Conservation (phyloP, 352 stramenopile genomes). For the Pythium pyrilobum region DNA sequence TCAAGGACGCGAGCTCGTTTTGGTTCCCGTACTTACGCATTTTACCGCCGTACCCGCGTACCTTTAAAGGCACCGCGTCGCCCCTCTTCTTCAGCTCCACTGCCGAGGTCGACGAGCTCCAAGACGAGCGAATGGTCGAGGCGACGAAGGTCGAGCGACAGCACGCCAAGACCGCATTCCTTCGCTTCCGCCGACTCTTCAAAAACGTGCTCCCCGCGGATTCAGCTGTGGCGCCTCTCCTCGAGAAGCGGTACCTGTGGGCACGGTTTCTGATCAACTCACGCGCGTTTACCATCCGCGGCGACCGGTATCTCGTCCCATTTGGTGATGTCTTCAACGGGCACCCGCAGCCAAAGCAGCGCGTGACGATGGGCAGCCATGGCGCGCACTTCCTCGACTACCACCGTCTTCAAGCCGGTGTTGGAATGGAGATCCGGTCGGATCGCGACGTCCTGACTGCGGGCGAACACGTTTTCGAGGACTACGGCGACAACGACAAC, state of each 20-base stretch:
- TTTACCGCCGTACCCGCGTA: constrained; percentile 22
- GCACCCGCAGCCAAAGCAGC: constrained; percentile 25
- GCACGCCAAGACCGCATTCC: constrained; percentile 23
- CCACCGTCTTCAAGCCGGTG: constrained; percentile 30
- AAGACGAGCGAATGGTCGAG: constrained; percentile 41
- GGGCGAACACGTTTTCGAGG: constrained; percentile 84
- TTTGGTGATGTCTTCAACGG: constrained; percentile 89
- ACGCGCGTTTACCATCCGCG: constrained; percentile 72
- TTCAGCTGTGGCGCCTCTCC: background rate
- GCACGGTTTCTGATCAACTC: constrained; percentile 62
- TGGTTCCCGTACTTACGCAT: constrained; percentile 59
- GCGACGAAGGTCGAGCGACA: constrained; percentile 23
- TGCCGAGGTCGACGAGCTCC: constrained; percentile 26
- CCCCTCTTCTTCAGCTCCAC: constrained; percentile 37
- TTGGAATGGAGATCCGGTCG: constrained; percentile 53
- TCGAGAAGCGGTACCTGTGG: constrained; percentile 33
- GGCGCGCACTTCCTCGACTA: constrained; percentile 57
- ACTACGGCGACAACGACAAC: constrained; percentile 95
- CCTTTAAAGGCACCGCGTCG: constrained; percentile 6
- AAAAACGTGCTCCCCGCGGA: constrained; percentile 10
- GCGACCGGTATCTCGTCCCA: constrained; percentile 71
- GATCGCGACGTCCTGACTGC: constrained; percentile 39
- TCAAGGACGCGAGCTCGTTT: constrained; percentile 27
- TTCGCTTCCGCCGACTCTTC: constrained; percentile 46
- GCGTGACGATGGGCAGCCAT: constrained; percentile 23